Conservation (phyloP, 2,329 filamentous ascomycete species). For the Apiospora rasikravindrae region DNA sequence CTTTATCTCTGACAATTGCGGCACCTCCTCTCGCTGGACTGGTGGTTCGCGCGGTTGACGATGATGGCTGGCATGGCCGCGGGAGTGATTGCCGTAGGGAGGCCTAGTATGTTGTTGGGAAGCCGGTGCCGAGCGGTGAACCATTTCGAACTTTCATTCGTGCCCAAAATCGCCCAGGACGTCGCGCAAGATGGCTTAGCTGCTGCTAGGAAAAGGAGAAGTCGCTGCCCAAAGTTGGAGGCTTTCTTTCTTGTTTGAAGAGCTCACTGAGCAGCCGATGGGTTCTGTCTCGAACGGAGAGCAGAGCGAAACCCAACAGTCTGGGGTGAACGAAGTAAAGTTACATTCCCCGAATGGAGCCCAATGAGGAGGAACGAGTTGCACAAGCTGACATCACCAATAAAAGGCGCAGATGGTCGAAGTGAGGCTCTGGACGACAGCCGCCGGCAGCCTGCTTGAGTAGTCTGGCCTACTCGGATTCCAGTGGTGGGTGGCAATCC, state of each 20-base stretch:
- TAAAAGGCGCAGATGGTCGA: neutral
- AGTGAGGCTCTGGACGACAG: slow-evolving; percentile 2
- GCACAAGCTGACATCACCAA: neutral
- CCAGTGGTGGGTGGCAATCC: slow-evolving; percentile 6
- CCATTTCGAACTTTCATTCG: neutral
- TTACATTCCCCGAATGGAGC: neutral
- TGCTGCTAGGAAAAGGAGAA: neutral
- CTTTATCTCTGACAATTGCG: slow-evolving; percentile 23
- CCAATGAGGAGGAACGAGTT: neutral
- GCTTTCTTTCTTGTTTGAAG: neutral
- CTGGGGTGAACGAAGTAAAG: neutral
- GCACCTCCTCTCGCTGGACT: neutral
- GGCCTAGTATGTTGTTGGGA: neutral
- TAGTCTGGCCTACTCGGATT: neutral
- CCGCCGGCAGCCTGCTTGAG: neutral
- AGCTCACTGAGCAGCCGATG: neutral
- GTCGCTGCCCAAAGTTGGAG: neutral
- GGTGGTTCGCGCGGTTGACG: neutral
- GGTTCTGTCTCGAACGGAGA: neutral
- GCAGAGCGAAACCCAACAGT: neutral
- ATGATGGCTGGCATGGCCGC: neutral
- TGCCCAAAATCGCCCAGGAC: neutral
- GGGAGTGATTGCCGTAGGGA: neutral
- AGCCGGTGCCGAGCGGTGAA: neutral
- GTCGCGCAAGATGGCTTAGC: neutral